A percentile compares a stretch with the other conserved stretches of the same genome.
Evolutionary conservation across 345 rosid genomes (phyloP).

Genomic region (Lepidium africanum): DNA sequence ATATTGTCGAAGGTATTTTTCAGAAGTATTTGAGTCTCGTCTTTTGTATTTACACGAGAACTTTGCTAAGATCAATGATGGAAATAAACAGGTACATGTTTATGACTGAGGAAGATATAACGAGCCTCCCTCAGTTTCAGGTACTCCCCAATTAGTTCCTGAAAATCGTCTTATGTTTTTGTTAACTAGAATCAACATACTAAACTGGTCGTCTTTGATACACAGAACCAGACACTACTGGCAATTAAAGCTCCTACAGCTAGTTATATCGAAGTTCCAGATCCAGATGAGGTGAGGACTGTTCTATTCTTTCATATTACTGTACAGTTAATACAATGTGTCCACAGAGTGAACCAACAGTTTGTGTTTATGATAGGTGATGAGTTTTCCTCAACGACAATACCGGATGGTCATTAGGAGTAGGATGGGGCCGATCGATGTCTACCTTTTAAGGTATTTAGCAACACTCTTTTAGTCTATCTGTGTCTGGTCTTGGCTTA

Average conservation of each 20-base stretch:
- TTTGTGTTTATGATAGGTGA: slow-evolving; percentile 35
- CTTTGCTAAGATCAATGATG: slow-evolving; percentile 5
- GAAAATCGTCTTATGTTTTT: background rate
- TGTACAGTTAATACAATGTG: background rate
- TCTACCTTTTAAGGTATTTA: slow-evolving; percentile 55
- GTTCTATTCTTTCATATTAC: background rate
- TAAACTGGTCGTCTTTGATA: slow-evolving; percentile 4
- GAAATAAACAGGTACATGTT: slow-evolving; percentile 45
- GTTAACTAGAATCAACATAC: background rate
- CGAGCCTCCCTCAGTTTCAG: slow-evolving; percentile 51
- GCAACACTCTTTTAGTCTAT: background rate
- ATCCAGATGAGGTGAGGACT: slow-evolving; percentile 54
- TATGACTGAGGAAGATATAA: slow-evolving; percentile 54
- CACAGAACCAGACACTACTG: slow-evolving; percentile 62
- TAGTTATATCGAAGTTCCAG: slow-evolving; percentile 66
- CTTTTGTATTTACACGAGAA: background rate
- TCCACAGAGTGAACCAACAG: background rate
- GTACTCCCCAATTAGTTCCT: slow-evolving; percentile 31
- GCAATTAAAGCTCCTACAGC: slow-evolving; percentile 69
- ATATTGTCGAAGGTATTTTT: slow-evolving; percentile 33
- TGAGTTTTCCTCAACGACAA: slow-evolving; percentile 41
- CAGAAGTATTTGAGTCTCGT: background rate
- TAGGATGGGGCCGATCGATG: slow-evolving; percentile 55
- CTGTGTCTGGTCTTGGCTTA: background rate
- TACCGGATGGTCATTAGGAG: slow-evolving; percentile 64